These are phyloP conservation scores for Fusarium solani-melongenae DNA, from an alignment of 2,329 filamentous ascomycete genomes.

Conservation along the genomic window DNA sequence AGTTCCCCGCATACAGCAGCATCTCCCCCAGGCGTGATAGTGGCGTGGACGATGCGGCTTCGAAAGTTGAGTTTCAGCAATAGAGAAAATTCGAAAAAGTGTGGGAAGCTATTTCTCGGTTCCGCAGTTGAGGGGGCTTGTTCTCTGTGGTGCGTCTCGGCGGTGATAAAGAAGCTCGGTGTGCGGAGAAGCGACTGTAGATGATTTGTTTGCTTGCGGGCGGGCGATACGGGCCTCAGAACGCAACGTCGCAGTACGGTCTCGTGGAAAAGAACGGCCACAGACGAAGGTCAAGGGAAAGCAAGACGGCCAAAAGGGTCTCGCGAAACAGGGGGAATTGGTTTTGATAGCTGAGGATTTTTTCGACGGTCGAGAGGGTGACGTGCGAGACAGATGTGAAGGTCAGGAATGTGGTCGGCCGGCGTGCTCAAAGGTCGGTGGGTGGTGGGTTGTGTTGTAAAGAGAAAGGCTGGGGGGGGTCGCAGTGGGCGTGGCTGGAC, in stretches of 20 bases:
- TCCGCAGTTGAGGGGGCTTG: slow-evolving; percentile 10
- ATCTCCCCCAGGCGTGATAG: slow-evolving; percentile 34
- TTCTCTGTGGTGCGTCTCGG: slow-evolving; percentile 18
- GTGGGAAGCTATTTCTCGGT: slow-evolving; percentile 12
- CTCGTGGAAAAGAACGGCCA: not conserved
- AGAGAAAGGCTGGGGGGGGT: slow-evolving; percentile 47
- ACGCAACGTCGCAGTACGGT: slow-evolving; percentile 14
- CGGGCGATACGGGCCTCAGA: slow-evolving; percentile 23
- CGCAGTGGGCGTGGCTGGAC: slow-evolving; percentile 45
- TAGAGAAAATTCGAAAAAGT: slow-evolving; percentile 17
- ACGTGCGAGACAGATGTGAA: slow-evolving; percentile 44
- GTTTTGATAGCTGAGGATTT: slow-evolving; percentile 29
- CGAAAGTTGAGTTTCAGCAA: not conserved
- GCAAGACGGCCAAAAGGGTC: slow-evolving; percentile 14
- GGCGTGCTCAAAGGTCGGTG: slow-evolving; percentile 28
- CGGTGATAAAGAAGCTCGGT: slow-evolving; percentile 12
- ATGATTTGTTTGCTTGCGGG: slow-evolving; percentile 14
- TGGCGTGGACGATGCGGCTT: slow-evolving; percentile 15
- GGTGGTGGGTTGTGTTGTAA: slow-evolving; percentile 39
- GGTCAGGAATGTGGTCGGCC: slow-evolving; percentile 44
- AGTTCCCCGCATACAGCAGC: slow-evolving; percentile 39
- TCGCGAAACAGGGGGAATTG: slow-evolving; percentile 10
- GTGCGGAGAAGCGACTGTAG: slow-evolving; percentile 27
- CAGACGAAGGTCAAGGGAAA: slow-evolving; percentile 11
- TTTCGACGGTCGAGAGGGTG: slow-evolving; percentile 35